These are phyloP conservation scores for Mucor saturninus DNA, from an alignment of 371 early-diverging fungal species.

Conservation along the genomic window DNA sequence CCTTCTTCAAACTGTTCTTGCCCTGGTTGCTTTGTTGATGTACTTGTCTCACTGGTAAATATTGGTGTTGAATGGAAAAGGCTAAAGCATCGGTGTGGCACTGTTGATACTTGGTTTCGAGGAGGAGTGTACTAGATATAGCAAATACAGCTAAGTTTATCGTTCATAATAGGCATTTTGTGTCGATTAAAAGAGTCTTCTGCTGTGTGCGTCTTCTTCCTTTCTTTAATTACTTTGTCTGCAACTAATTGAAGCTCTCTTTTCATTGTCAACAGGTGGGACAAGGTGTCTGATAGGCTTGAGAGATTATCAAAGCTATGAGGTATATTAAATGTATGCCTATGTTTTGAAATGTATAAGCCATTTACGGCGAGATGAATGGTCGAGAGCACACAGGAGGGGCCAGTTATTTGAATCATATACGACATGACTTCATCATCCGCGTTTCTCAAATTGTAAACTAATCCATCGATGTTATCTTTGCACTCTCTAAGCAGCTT, in stretches of 20 bases:
- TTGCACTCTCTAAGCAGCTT: slow-evolving; percentile 23
- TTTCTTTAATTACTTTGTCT: slow-evolving; percentile 19
- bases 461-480: slow-evolving; percentile 23
- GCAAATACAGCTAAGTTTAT: no score
- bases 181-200: slow-evolving; percentile 26
- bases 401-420: slow-evolving; percentile 25
- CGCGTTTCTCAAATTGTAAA: slow-evolving; percentile 5
- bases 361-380: slow-evolving; percentile 28
- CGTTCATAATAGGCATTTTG: no score
- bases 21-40: no score
- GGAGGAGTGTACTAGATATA: no score
- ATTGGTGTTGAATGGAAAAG: no score
- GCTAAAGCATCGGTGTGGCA: no score
- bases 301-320: slow-evolving; percentile 15
- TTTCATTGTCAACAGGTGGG: slow-evolving; percentile 25
- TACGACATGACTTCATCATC: slow-evolving; percentile 21
- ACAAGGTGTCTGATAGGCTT: slow-evolving; percentile 14
- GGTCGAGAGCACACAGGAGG: slow-evolving; percentile 25
- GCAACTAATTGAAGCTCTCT: slow-evolving; percentile 22
- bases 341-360: slow-evolving; percentile 22
- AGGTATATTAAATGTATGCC: slow-evolving; percentile 23
- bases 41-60: no score
- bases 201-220: slow-evolving; percentile 6
- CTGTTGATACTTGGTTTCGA: no score
- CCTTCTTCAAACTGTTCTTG: no score